These are phyloP conservation scores for Cyberlindnera mycetangii DNA, from an alignment of 805 yeast species.

Conservation along the genomic window DNA sequence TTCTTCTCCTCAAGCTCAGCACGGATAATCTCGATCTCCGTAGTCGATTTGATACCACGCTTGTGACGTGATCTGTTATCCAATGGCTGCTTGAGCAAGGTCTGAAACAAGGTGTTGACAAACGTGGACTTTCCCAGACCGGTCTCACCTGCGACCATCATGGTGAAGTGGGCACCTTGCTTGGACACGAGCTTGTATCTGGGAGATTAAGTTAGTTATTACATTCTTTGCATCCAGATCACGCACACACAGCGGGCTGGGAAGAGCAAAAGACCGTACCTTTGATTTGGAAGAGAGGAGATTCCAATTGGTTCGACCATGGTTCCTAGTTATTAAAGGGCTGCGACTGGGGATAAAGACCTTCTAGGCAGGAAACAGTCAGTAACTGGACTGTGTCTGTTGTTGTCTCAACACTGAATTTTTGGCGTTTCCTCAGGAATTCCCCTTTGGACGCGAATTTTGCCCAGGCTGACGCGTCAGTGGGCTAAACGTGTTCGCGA, in stretches of 20 bases:
- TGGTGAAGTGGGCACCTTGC: conserved; percentile 70
- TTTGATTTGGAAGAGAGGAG: conserved; percentile 30
- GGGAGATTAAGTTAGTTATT: no score
- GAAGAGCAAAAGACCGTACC: conserved; percentile 16
- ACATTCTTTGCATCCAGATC: no score
- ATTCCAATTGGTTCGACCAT: conserved; percentile 31
- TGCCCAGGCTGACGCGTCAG: conserved; percentile 6
- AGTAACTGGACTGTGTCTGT: neutral
- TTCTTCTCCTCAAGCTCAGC: conserved; percentile 85
- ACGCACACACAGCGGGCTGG: neutral
- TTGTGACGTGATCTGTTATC: conserved; percentile 42
- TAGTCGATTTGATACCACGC: conserved; percentile 64
- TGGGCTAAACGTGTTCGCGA: neutral
- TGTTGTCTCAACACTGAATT: conserved; percentile 15
- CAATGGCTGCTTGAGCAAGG: conserved; percentile 56
- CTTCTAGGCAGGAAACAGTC: no score
- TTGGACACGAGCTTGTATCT: conserved; percentile 74
- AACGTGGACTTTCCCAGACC: conserved; percentile 94
- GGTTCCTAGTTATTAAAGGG: no score
- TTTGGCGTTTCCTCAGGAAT: neutral
- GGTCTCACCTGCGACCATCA: conserved; percentile 88
- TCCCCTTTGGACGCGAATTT: neutral
- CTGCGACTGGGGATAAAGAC: no score
- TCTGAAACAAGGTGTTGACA: conserved; percentile 79
- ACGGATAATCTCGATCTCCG: conserved; percentile 73